phyloP scores from a whole-genome alignment of 345 rosid genomes.

The Kandelia obovata region DNA sequence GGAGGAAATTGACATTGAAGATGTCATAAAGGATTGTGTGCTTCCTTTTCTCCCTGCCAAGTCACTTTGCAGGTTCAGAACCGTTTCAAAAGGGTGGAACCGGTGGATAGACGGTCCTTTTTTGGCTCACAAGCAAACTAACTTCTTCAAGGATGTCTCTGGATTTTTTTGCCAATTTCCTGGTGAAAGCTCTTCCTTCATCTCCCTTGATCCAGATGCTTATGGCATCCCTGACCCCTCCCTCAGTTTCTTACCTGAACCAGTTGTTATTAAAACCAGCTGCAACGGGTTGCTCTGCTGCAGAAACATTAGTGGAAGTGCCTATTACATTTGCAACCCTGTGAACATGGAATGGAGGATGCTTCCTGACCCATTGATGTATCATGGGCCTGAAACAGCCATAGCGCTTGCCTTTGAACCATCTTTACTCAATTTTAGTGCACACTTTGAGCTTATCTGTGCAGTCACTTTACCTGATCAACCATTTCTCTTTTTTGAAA shows the following conservation, averaged over 20 bases:
- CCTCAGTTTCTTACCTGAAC: conserved; percentile 34
- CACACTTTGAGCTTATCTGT: conserved; percentile 32
- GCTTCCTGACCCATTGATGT: conserved; percentile 30
- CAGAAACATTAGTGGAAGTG: conserved; percentile 10
- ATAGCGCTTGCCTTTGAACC: conserved; percentile 42
- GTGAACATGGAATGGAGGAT: conserved; percentile 30
- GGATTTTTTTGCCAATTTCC: conserved; percentile 37
- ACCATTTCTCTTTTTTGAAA: conserved; percentile 28
- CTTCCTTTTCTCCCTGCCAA: conserved; percentile 45
- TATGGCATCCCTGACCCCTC: conserved; percentile 33
- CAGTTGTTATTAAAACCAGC: conserved; percentile 20
- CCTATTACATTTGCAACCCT: conserved; percentile 50
- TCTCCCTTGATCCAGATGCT: conserved; percentile 18
- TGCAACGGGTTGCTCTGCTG: conserved; percentile 45
- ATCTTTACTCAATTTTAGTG: conserved; percentile 5
- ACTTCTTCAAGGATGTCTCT: conserved; percentile 27
- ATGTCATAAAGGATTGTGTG: conserved; percentile 22
- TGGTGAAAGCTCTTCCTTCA: conserved; percentile 24
- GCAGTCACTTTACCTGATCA: conserved; percentile 18
- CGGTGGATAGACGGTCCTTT: conserved; percentile 33
- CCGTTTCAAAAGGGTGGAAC: conserved; percentile 42
- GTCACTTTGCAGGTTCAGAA: conserved; percentile 35
- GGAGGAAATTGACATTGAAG: conserved; percentile 8
- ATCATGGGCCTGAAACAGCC: conserved; percentile 32
- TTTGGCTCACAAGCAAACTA: conserved; percentile 37